Conservation (phyloP, 106 monocot genomes). For the Apostasia ramifera region DNA sequence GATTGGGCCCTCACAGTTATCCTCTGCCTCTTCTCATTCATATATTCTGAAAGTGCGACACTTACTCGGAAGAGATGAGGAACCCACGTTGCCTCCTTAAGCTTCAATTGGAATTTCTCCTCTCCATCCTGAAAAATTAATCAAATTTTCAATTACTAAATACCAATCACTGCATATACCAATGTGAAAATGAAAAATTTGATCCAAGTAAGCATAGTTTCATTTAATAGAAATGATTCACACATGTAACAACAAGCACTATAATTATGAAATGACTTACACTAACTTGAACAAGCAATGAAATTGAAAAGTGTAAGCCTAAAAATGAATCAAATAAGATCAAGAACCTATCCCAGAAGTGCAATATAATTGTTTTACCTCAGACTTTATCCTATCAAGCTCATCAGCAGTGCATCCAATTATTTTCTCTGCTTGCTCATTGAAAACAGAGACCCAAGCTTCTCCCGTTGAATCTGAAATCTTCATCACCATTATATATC, state of each 20-base stretch:
- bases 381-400: constrained; percentile 70
- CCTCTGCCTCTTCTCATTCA: constrained; percentile 75
- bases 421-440: constrained; percentile 92
- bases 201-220: no score
- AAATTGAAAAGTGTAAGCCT: not conserved
- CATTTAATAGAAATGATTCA: no score
- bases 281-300: no score
- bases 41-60: constrained; percentile 68
- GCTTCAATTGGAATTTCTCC: constrained; percentile 58
- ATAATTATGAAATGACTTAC: no score
- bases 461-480: constrained; percentile 79
- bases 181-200: no score
- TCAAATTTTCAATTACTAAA: not conserved
- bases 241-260: no score
- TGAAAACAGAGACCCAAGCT: constrained; percentile 89
- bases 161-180: not conserved
- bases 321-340: not conserved
- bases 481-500: constrained; percentile 86
- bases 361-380: constrained; percentile 19
- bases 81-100: constrained; percentile 84
- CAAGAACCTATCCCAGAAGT: no score
- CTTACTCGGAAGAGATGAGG: constrained; percentile 74
- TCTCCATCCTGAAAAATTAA: constrained; percentile 48
- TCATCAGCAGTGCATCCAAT: constrained; percentile 92
- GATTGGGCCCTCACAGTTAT: constrained; percentile 67